Evolutionary conservation across 768 basidiomycete genomes (phyloP).

Genomic region (Boletus sp.): DNA sequence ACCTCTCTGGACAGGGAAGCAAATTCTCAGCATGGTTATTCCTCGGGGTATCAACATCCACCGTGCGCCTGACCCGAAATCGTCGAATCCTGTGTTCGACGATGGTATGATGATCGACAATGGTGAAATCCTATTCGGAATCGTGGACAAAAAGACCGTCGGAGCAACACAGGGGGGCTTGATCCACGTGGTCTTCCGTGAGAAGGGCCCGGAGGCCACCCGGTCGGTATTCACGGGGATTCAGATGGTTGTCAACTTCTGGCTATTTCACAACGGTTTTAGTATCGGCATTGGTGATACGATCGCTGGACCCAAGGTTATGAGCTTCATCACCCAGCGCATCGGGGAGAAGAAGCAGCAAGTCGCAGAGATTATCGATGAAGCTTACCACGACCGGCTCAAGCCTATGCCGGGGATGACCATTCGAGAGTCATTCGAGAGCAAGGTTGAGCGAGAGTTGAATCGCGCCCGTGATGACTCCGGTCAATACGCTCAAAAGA

Average conservation of each 20-base stretch:
- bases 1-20: conserved; percentile 97
- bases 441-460: conserved; percentile 82
- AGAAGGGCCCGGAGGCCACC: conserved; percentile 92
- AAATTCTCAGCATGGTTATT: conserved; percentile 87
- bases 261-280: conserved; percentile 99
- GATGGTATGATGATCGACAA: conserved; percentile 97
- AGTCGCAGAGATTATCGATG: conserved; percentile 75
- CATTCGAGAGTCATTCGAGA: conserved; percentile 97
- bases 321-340: conserved; percentile 79
- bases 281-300: conserved; percentile 99
- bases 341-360: conserved; percentile 78
- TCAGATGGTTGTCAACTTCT: conserved; percentile 95
- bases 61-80: conserved; percentile 75
- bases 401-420: conserved; percentile 97
- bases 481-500: conserved; percentile 95
- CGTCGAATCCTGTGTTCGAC: conserved; percentile 79
- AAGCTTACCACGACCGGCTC: conserved; percentile 81
- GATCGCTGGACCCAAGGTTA: conserved; percentile 86
- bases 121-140: conserved; percentile 91
- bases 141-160: conserved; percentile 98
- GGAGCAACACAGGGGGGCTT: conserved; percentile 93
- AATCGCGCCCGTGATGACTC: conserved; percentile 94
- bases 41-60: conserved; percentile 94
- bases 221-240: conserved; percentile 88
- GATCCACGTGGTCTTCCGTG: conserved; percentile 94